Percentiles rank a stretch among this genome's conserved stretches.
Conservation (phyloP, 176 grass and related monocot species). For the Luzula sylvatica region DNA sequence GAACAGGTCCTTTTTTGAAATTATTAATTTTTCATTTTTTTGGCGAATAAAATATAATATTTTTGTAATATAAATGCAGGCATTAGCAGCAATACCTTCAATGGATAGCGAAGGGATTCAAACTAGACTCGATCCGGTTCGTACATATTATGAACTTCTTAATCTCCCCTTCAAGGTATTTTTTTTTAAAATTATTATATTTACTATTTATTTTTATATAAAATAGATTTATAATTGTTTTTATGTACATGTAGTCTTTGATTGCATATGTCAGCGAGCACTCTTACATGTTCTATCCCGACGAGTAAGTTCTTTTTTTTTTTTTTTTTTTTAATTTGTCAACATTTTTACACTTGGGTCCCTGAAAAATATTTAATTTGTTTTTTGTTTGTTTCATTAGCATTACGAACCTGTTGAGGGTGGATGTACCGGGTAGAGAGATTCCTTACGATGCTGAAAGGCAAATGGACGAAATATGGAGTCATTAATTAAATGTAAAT, state of each 20-base stretch:
- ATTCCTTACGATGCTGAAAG: conserved; percentile 75
- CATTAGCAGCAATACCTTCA: conserved; percentile 80
- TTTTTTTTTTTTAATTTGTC: neutral
- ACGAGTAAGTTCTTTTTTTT: conserved; percentile 82
- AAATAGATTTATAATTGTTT: neutral
- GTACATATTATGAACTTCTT: conserved; percentile 71
- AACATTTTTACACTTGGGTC: neutral
- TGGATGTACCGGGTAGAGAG: conserved; percentile 80
- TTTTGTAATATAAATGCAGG: conserved; percentile 34
- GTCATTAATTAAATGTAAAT: conserved; percentile 25
- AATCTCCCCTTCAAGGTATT: conserved; percentile 84
- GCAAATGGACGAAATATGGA: conserved; percentile 48
- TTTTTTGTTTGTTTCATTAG: conserved; percentile 26
- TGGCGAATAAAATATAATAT: too few species aligned
- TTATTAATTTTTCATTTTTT: neutral
- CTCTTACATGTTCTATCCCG: conserved; percentile 62
- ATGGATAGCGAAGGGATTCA: conserved; percentile 77
- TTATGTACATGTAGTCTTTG: conserved; percentile 51
- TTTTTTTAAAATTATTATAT: conserved; percentile 3
- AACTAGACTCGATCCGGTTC: conserved; percentile 79
- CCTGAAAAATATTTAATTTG: neutral
- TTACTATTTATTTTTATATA: conserved; percentile 5
- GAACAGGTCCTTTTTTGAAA: conserved; percentile 53
- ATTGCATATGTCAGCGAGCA: conserved; percentile 76
- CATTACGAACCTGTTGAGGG: conserved; percentile 63